Percentiles rank a stretch among this genome's conserved stretches.
phyloP scores from a whole-genome alignment of 306 rosid genomes.

The Cucurbita maxima region DNA sequence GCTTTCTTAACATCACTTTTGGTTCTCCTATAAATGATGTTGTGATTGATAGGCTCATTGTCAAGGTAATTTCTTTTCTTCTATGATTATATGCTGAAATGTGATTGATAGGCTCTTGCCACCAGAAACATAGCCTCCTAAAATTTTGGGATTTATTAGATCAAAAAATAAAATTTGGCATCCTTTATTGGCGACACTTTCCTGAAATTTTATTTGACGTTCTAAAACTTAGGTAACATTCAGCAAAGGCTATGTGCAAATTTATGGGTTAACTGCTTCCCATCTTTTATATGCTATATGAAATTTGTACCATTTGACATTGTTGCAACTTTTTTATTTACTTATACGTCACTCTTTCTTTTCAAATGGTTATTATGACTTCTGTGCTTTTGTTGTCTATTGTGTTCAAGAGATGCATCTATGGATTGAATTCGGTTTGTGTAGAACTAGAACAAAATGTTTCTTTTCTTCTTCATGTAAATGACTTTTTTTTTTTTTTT shows the following conservation, averaged over 20 bases:
- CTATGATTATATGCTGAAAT: not conserved
- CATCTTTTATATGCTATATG: not conserved
- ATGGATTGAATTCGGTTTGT: slow-evolving; percentile 11
- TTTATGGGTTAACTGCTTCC: not conserved
- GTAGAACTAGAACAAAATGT: not conserved
- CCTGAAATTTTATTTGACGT: not conserved
- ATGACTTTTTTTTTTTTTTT: slow-evolving; percentile 11
- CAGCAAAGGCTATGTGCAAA: not conserved
- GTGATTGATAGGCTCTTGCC: not conserved
- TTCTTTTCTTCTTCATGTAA: not conserved
- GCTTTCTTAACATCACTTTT: slow-evolving; percentile 58
- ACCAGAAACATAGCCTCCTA: not conserved
- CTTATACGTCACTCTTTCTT: not conserved
- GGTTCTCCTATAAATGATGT: slow-evolving; percentile 74
- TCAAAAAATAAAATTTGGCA: not conserved
- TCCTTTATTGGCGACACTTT: not conserved
- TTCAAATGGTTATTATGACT: not conserved
- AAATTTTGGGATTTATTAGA: not conserved
- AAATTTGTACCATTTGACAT: not conserved
- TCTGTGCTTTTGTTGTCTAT: not conserved
- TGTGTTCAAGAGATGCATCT: not conserved
- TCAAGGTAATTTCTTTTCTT: slow-evolving; percentile 40
- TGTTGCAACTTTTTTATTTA: not conserved
- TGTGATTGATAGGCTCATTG: slow-evolving; percentile 56
- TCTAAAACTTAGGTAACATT: not conserved